Evolutionary conservation across 192 early-diverging fungal genomes (phyloP), one percentile per base, ranked within the genome.

Genomic region (Ambispora gerdemannii): DNA sequence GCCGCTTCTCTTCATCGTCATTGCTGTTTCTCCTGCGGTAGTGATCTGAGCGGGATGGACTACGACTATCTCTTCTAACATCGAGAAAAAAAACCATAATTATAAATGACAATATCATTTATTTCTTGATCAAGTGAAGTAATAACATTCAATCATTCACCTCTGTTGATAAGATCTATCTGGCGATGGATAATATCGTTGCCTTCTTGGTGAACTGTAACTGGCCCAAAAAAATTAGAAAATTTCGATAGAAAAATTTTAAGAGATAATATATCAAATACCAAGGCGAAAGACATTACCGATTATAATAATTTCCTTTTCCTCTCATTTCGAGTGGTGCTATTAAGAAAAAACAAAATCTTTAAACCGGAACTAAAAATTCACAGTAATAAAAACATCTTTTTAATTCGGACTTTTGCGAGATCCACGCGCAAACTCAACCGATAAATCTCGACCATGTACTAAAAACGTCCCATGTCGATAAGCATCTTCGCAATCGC

Each of bases 261-360:
- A n/a, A n/a, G n/a, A n/a, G n/a, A n/a, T n/a, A n/a, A n/a, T n/a
- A n/a, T n/a, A n/a, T n/a, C n/a, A n/a, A n/a, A n/a, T n/a, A n/a
- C n/a, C n/a, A n/a, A n/a, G n/a, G n/a, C n/a, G n/a, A n/a, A n/a
- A n/a, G n/a, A n/a, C n/a, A n/a, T n/a, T n/a, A n/a, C n/a, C n/a
- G n/a, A n/a, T n/a, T n/a, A n/a, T n/a, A n/a, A n/a, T n/a, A 13
- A 52, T 67, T 30, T 50, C 30, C 64, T 67, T 49, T 49, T 4
- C 64, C 64, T 67, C 64, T 67, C 64, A 67, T 67, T 51, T 67
- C 64, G n/a, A 43, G 24, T 22, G 64, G 64, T 28, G 64, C 64
- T 67, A 51, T 31, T 51, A n/a, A 38, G 19, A 25, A 19, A 3
- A 25, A 52, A 49, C n/a, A n/a, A n/a, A n/a, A n/a, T n/a, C n/a